phyloP scores from a whole-genome alignment of 208 protist genomes.

The Crithidia thermophila region DNA sequence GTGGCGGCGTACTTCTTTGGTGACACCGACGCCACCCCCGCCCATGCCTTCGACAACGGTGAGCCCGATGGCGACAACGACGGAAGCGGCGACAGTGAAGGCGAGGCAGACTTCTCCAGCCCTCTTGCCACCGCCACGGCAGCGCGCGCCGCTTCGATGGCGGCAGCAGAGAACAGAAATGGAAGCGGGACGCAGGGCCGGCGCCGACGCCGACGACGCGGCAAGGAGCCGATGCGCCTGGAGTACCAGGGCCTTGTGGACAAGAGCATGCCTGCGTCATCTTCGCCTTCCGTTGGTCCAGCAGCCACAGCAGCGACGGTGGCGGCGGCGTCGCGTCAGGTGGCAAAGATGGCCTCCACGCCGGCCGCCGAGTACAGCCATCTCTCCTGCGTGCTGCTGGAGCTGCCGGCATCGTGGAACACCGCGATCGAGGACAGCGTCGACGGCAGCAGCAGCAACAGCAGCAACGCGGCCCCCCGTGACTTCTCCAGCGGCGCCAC shows the following conservation, averaged over 20 bases:
- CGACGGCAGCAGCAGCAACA: neutral
- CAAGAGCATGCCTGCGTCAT: neutral
- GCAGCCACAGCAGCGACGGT: neutral
- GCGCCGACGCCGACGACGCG: slow-evolving; percentile 10
- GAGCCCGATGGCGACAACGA: neutral
- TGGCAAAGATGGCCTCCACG: slow-evolving; percentile 22
- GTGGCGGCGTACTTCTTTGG: slow-evolving; percentile 28
- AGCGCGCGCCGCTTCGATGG: neutral
- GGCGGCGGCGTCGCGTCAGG: neutral
- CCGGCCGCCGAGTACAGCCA: slow-evolving; percentile 21
- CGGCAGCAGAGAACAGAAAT: too few species aligned
- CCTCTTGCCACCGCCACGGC: neutral
- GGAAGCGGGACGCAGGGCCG: neutral
- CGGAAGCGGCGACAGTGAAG: slow-evolving; percentile 8
- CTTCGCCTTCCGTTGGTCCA: too few species aligned
- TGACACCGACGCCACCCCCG: neutral
- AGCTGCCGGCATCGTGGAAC: slow-evolving; percentile 20
- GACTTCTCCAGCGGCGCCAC: neutral
- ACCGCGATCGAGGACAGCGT: neutral
- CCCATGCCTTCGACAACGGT: neutral
- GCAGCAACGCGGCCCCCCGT: neutral
- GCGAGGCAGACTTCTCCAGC: slow-evolving; percentile 9
- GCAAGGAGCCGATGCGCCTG: slow-evolving; percentile 23
- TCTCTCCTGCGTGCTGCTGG: slow-evolving; percentile 24
- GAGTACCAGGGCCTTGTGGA: slow-evolving; percentile 25